These are phyloP conservation scores for Exophiala sideris DNA, from an alignment of 2,329 filamentous ascomycete species.

Conservation along the genomic window DNA sequence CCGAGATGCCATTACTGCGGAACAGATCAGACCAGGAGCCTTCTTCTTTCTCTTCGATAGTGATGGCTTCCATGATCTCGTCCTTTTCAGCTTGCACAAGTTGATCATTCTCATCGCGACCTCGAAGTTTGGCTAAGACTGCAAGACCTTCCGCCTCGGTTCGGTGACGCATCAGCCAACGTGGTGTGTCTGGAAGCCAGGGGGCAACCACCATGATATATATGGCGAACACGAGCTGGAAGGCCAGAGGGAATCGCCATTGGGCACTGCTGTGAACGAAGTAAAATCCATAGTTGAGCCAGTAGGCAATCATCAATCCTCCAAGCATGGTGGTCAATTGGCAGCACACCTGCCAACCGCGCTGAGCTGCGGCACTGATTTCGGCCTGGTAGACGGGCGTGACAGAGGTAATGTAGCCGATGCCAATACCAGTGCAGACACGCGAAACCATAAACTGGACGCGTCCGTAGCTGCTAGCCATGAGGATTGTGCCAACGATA, in stretches of 20 bases:
- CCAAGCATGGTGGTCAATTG: conserved; percentile 50
- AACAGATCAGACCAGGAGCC: conserved; percentile 51
- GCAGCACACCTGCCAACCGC: conserved; percentile 46
- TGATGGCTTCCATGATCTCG: conserved; percentile 47
- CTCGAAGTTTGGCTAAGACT: conserved; percentile 49
- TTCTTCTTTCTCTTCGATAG: conserved; percentile 49
- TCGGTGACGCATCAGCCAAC: conserved; percentile 46
- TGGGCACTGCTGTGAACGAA: conserved; percentile 41
- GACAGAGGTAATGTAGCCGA: conserved; percentile 50
- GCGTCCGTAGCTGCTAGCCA: conserved; percentile 45
- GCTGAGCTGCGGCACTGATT: conserved; percentile 42
- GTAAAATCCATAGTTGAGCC: conserved; percentile 51
- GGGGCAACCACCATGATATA: conserved; percentile 44
- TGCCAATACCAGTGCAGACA: conserved; percentile 47
- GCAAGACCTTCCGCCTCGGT: conserved; percentile 44
- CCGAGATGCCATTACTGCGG: conserved; percentile 47
- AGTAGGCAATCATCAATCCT: conserved; percentile 50
- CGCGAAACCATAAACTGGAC: conserved; percentile 51
- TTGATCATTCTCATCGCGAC: conserved; percentile 42
- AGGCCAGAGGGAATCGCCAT: conserved; percentile 46
- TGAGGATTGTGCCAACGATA: conserved; percentile 47
- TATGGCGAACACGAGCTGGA: conserved; percentile 50
- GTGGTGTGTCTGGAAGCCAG: conserved; percentile 46
- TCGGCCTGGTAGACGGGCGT: conserved; percentile 52
- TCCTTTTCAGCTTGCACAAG: conserved; percentile 43